These are phyloP conservation scores for Aspergillus mulundensis DNA, from an alignment of 495 filamentous ascomycete genomes.

Conservation along the genomic window DNA sequence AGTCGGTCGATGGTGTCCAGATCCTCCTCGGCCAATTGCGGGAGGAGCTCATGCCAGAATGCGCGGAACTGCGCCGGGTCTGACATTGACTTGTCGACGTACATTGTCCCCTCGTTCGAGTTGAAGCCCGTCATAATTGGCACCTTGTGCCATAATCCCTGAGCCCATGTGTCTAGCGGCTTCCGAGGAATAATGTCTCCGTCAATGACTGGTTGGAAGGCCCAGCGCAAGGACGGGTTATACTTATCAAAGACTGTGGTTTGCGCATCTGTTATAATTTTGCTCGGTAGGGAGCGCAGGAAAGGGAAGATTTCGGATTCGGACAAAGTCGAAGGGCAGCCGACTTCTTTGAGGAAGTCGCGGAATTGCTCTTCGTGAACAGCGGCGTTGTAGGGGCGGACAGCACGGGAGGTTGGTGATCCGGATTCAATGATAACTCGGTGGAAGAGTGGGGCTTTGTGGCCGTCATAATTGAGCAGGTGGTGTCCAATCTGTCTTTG, in stretches of 20 bases:
- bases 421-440: constrained; percentile 64
- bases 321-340: constrained; percentile 27
- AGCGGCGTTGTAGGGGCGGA: constrained; percentile 50
- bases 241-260: constrained; percentile 50
- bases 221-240: constrained; percentile 54
- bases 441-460: constrained; percentile 45
- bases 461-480: constrained; percentile 47
- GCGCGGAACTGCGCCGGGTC: constrained; percentile 44
- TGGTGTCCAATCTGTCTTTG: constrained; percentile 57
- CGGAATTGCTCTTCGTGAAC: constrained; percentile 58
- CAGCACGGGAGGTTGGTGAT: constrained; percentile 55
- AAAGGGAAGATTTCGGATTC: constrained; percentile 46
- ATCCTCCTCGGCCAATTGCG: constrained; percentile 42
- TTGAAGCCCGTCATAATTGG: constrained; percentile 64
- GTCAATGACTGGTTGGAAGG: constrained; percentile 67
- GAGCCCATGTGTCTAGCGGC: constrained; percentile 53
- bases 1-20: constrained; percentile 40
- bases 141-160: constrained; percentile 49
- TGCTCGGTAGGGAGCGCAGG: constrained; percentile 46
- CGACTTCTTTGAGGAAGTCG: constrained; percentile 50
- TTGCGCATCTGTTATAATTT: constrained; percentile 45
- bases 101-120: constrained; percentile 60
- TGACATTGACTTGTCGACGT: constrained; percentile 46
- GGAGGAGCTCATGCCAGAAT: constrained; percentile 56
- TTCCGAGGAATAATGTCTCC: constrained; percentile 50